A percentile compares a stretch with the other conserved stretches of the same genome.
These are phyloP conservation scores for Emmonsiellopsis sp. DNA, from an alignment of 2,329 filamentous ascomycete species.

Conservation along the genomic window DNA sequence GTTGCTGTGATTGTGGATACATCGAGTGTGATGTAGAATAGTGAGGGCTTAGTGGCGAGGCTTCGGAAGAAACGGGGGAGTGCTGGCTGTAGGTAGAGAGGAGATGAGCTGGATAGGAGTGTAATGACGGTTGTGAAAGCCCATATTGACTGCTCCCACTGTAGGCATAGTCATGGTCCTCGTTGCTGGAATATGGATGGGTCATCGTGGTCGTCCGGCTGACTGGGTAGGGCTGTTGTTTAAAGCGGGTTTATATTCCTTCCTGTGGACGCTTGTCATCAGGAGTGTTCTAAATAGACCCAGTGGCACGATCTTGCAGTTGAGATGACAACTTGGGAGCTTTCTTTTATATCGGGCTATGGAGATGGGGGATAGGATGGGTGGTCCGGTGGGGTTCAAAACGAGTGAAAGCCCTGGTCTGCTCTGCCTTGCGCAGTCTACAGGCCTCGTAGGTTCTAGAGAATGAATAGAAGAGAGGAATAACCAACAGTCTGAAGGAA, in stretches of 20 bases:
- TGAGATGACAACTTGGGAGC: not conserved
- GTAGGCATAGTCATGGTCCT: constrained; percentile 17
- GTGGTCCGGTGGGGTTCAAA: not conserved
- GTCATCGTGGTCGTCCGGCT: constrained; percentile 16
- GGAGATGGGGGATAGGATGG: not conserved
- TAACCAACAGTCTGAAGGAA: not conserved
- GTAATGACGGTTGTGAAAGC: constrained; percentile 21
- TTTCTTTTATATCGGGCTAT: not conserved
- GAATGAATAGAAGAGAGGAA: not conserved
- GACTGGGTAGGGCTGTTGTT: not conserved
- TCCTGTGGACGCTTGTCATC: not conserved
- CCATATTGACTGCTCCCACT: constrained; percentile 18
- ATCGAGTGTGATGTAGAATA: constrained; percentile 25
- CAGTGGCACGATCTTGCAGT: not conserved
- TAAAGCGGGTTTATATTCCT: not conserved
- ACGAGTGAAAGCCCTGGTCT: not conserved
- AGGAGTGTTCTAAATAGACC: constrained; percentile 1
- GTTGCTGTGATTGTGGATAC: constrained; percentile 24
- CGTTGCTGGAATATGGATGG: constrained; percentile 19
- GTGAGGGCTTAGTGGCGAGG: constrained; percentile 22
- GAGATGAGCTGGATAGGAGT: constrained; percentile 30
- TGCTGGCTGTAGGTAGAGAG: constrained; percentile 26
- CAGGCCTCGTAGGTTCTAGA: not conserved
- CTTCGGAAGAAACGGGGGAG: constrained; percentile 20
- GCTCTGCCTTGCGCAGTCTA: not conserved